Conservation (phyloP, 2,329 filamentous ascomycete genomes). For the Cladorrhinum sp. region DNA sequence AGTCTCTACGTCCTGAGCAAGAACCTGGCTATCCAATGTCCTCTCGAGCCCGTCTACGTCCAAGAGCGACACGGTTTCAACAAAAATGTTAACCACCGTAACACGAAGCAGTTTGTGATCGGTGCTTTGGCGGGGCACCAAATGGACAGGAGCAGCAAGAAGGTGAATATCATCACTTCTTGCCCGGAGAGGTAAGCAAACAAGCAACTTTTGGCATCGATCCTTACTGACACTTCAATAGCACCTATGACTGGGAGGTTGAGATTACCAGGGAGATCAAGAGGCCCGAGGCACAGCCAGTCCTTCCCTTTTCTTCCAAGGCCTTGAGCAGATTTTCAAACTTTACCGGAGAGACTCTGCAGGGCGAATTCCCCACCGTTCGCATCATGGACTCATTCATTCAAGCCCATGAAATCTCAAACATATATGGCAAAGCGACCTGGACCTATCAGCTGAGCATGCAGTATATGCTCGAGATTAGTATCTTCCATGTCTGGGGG, state of each 20-base stretch:
- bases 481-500: slow-evolving; percentile 35
- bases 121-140: slow-evolving; percentile 14
- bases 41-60: slow-evolving; percentile 11
- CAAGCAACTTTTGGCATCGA: neutral
- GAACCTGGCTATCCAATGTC: slow-evolving; percentile 22
- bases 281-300: slow-evolving; percentile 12
- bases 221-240: slow-evolving; percentile 24
- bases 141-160: slow-evolving; percentile 18
- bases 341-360: slow-evolving; percentile 20
- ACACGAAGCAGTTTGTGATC: slow-evolving; percentile 7
- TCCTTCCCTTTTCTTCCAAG: slow-evolving; percentile 24
- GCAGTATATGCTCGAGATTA: slow-evolving; percentile 35
- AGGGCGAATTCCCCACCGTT: slow-evolving; percentile 30
- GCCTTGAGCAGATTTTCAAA: slow-evolving; percentile 27
- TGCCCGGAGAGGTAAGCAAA: neutral
- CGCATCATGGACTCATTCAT: slow-evolving; percentile 17
- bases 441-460: slow-evolving; percentile 34
- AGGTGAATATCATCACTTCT: slow-evolving; percentile 27
- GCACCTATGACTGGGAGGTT: slow-evolving; percentile 39
- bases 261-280: slow-evolving; percentile 29
- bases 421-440: slow-evolving; percentile 32
- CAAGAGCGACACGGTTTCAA: neutral
- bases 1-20: slow-evolving; percentile 21
- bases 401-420: slow-evolving; percentile 26
- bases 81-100: neutral